Evolutionary conservation across 108 stramenopile genomes (phyloP).

Genomic region (Nitzschia inconspicua): DNA sequence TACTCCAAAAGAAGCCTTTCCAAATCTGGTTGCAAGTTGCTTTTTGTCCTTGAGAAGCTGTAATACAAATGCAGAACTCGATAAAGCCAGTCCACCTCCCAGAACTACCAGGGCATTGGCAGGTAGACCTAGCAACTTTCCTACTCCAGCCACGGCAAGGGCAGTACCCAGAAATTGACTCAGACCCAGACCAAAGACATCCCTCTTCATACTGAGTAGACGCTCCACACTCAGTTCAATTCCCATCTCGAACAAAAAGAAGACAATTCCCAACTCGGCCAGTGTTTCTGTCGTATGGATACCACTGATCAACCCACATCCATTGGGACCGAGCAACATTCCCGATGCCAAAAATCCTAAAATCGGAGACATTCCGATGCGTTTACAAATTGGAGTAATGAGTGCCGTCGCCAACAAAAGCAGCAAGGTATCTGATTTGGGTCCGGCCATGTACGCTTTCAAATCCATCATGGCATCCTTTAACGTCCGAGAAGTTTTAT

Average conservation of each 20-base stretch:
- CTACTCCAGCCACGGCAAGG: conserved; percentile 56
- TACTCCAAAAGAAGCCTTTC: conserved; percentile 92
- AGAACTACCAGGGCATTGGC: conserved; percentile 80
- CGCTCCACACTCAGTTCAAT: conserved; percentile 89
- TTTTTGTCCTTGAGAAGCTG: conserved; percentile 95
- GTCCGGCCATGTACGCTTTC: conserved; percentile 70
- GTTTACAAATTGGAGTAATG: conserved; percentile 88
- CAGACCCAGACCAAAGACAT: conserved; percentile 92
- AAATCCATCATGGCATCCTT: conserved; percentile 58
- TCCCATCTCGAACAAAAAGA: conserved; percentile 98
- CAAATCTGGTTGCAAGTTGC: conserved; percentile 89
- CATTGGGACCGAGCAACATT: conserved; percentile 90
- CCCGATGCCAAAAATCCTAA: conserved; percentile 91
- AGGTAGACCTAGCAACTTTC: conserved; percentile 53
- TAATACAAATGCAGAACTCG: conserved; percentile 92
- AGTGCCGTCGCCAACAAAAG: conserved; percentile 85
- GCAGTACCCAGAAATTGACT: conserved; percentile 84
- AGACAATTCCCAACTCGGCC: conserved; percentile 94
- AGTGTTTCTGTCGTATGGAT: conserved; percentile 78
- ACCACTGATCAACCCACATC: conserved; percentile 75
- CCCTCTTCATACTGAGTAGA: conserved; percentile 78
- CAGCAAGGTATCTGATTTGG: conserved; percentile 84
- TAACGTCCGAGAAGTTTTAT: conserved; percentile 46
- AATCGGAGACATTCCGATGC: conserved; percentile 84
- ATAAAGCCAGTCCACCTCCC: conserved; percentile 87